phyloP scores from a whole-genome alignment of 225 moss, liverwort and hornwort species.

The Straminergon stramineum region DNA sequence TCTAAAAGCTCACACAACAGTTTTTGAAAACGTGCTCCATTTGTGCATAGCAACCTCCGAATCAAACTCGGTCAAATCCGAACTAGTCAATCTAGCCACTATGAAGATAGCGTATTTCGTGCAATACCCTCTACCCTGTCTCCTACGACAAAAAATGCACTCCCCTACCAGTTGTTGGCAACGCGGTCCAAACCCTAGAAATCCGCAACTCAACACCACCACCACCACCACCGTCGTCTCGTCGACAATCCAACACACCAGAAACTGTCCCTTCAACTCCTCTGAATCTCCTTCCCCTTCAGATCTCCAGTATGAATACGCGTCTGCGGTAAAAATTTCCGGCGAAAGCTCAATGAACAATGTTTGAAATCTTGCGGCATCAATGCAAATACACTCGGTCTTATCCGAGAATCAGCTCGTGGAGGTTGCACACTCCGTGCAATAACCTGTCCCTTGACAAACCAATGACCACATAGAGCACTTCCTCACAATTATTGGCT shows the following conservation, averaged over 20 bases:
- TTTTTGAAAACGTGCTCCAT: not conserved
- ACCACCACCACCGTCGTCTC: not conserved
- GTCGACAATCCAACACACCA: not conserved
- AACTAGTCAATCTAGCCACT: not conserved
- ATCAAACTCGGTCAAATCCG: not conserved
- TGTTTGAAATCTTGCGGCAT: not conserved
- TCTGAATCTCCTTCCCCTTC: not conserved
- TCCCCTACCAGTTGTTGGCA: not conserved
- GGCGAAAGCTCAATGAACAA: not conserved
- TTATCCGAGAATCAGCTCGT: not conserved
- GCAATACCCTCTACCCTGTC: not conserved
- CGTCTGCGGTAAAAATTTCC: not conserved
- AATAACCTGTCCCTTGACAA: not conserved
- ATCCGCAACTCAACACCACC: not conserved
- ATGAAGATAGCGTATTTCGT: not conserved
- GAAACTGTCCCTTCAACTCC: not conserved
- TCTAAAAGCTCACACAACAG: not conserved
- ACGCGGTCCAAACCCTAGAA: not conserved
- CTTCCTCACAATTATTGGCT: not conserved
- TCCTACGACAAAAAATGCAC: not conserved
- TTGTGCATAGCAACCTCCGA: not conserved
- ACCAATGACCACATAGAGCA: not conserved
- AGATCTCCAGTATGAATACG: not conserved
- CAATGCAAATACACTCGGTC: not conserved
- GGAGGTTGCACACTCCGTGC: not conserved